Evolutionary conservation across 108 stramenopile species (phyloP), one percentile per base, ranked within the genome.

Genomic region (Nitzschia sp.): DNA sequence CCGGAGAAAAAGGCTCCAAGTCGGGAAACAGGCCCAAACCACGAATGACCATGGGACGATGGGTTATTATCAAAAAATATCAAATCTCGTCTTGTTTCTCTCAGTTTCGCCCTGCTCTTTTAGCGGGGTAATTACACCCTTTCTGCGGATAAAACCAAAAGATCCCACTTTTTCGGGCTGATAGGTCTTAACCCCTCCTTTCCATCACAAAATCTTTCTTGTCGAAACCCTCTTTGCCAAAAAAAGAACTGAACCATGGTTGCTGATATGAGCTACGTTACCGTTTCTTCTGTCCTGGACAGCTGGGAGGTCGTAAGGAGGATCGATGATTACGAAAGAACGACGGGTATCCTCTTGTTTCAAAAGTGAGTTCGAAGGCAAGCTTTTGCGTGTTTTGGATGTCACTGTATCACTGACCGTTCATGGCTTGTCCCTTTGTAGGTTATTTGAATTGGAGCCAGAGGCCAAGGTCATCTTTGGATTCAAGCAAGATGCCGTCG

Each of bases 241-340:
- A 23, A 51, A 51, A 5, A 17, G 11, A 51, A 17, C 49, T 42
- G 19, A 17, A 70, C 68, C 45, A 76, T 76, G 75, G 68, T 77
- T 58, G 46, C 47, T 33, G 76, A 77, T 49, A 58, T 77, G 70
- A 64, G 38, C 26, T 77, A 77, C 34, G 32, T 23, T 11, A 77
- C 76, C 9, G 62, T 66, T 2, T 77, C 76, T 23, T 46, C 26
- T 28, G 65, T 72, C 27, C 49, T 72, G 19, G 59, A 72, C 29
- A 72, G 56, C 18, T 78, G 77, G 77, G 71, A 72, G 28, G 1
- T 2, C 26, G 24, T 78, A 18, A 23, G 59, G 27, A 31, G 66
- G 11, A 67, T 53, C 18, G n/a, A 59, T 24, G 66, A 72, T 58
- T 78, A 67, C 47, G 77, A 66, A 54, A 42, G 35, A 24, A 42